phyloP scores from a whole-genome alignment of 495 filamentous ascomycete genomes.

The Collariella sp. region DNA sequence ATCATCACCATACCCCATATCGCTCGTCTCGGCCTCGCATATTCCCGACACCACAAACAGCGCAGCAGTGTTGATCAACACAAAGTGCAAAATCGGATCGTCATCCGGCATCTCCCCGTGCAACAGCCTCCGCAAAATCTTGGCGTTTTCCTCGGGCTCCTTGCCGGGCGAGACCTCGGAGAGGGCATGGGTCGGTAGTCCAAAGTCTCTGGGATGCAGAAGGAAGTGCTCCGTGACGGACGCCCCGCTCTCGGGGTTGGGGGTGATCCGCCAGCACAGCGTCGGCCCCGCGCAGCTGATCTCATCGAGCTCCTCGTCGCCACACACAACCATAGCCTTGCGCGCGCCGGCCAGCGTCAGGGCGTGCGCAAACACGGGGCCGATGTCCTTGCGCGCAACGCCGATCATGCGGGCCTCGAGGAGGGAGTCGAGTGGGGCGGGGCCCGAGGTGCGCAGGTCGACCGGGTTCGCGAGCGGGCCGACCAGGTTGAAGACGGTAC shows the following conservation, averaged over 20 bases:
- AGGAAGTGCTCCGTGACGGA: slow-evolving; percentile 63
- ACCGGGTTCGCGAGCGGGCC: slow-evolving; percentile 88
- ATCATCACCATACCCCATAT: slow-evolving; percentile 54
- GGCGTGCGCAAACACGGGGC: slow-evolving; percentile 79
- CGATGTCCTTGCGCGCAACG: slow-evolving; percentile 77
- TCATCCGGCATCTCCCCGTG: slow-evolving; percentile 59
- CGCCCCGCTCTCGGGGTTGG: slow-evolving; percentile 33
- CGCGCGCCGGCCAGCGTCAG: slow-evolving; percentile 63
- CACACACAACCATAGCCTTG: slow-evolving; percentile 88
- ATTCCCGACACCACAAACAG: slow-evolving; percentile 74
- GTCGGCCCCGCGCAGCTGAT: slow-evolving; percentile 80
- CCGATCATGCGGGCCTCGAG: slow-evolving; percentile 88
- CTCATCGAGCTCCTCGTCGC: slow-evolving; percentile 91
- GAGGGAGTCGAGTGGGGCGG: slow-evolving; percentile 3
- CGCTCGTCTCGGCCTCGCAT: slow-evolving; percentile 71
- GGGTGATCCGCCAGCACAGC: slow-evolving; percentile 70
- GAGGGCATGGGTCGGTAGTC: slow-evolving; percentile 65
- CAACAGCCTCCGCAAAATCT: slow-evolving; percentile 69
- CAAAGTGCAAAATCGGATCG: slow-evolving; percentile 85
- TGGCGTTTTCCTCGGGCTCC: slow-evolving; percentile 77
- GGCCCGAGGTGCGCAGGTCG: slow-evolving; percentile 42
- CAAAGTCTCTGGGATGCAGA: slow-evolving; percentile 75
- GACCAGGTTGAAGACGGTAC: slow-evolving; percentile 94
- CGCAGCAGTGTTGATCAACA: slow-evolving; percentile 86
- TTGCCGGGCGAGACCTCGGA: slow-evolving; percentile 72